phyloP scores from a whole-genome alignment of 2,329 filamentous ascomycete genomes.

The Coleophoma crateriformis region DNA sequence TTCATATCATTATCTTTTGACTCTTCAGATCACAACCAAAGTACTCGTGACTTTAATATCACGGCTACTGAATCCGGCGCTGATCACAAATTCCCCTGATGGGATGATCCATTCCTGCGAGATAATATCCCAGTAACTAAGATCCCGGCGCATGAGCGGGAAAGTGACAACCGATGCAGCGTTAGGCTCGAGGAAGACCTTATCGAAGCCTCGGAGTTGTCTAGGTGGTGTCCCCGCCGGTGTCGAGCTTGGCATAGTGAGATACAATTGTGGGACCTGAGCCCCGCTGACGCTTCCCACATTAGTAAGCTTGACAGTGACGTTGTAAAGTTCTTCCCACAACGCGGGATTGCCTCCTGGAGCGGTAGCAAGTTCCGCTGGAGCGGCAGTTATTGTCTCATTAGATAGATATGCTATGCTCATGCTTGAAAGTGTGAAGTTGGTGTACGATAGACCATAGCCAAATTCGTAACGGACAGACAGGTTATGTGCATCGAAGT shows the following conservation, averaged over 20 bases:
- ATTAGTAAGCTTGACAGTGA: conserved; percentile 45
- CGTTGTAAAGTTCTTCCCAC: conserved; percentile 43
- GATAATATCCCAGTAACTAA: conserved; percentile 58
- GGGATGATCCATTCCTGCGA: conserved; percentile 50
- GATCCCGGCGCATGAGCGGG: conserved; percentile 50
- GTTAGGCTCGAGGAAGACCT: conserved; percentile 42
- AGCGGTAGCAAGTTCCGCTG: conserved; percentile 30
- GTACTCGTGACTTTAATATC: conserved; percentile 4
- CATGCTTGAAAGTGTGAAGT: conserved; percentile 39
- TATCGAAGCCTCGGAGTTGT: conserved; percentile 59
- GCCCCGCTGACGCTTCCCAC: conserved; percentile 33
- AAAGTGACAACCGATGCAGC: conserved; percentile 40
- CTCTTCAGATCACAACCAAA: conserved; percentile 2
- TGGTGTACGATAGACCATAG: conserved; percentile 73
- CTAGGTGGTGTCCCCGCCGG: conserved; percentile 39
- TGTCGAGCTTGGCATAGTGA: conserved; percentile 4
- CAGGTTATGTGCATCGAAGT: conserved; percentile 55
- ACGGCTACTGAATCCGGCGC: conserved; percentile 10
- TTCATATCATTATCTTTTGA: no score
- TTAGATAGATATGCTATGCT: conserved; percentile 28
- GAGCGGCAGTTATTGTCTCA: conserved; percentile 20
- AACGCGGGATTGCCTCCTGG: conserved; percentile 50
- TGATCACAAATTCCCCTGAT: conserved; percentile 5
- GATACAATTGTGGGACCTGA: conserved; percentile 24
- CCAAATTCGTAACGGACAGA: conserved; percentile 75